Evolutionary conservation across 805 yeast genomes (phyloP), one percentile per base, ranked within the genome.

Genomic region (Starmerella geochares): DNA sequence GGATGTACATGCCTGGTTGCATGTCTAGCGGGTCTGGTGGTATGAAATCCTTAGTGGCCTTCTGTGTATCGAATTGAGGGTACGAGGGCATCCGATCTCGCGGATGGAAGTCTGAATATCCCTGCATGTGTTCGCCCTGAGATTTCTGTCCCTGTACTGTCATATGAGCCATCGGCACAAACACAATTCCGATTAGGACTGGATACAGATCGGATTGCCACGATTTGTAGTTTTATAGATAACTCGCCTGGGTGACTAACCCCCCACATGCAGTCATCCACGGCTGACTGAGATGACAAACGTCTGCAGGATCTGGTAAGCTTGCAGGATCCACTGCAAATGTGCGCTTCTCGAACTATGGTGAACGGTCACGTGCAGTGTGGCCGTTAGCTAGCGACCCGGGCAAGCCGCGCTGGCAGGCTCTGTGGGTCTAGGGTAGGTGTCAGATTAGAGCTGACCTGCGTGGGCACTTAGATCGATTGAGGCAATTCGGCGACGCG

Each of bases 1-100:
- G 55, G 17, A 56, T 54, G 35, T 55, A 56, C 27, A 56, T 14
- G 9, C 56, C 56, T 19, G 55, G 38, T 19, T 41, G 41, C 38
- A 52, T 32, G 28, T 36, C 29, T n/a, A 53, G 53, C 17, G 56
- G 52, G 44, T 54, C 57, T 14, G 52, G 48, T 4, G 48, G 56
- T 13, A 37, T 31, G 14, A 54, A 31, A 21, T 54, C 56, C 32
- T 54, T 54, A 10, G 47, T 21, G 7, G 35, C 28, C 37, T 14
- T 27, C 16, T 21, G 29, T 19, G 42, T 11, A 9, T 40, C 33
- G 33, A 40, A 40, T 27, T 40, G 44, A 4, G 44, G 11, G 24
- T 21, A 40, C 5, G 42, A 38, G 7, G 44, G n/a, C 44, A 40
- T 40, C 14, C 33, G 21, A 32, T 40, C 44, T 3, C 32, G 24